Conservation (phyloP, 106 monocot genomes). For the Ottelia alismoides region DNA sequence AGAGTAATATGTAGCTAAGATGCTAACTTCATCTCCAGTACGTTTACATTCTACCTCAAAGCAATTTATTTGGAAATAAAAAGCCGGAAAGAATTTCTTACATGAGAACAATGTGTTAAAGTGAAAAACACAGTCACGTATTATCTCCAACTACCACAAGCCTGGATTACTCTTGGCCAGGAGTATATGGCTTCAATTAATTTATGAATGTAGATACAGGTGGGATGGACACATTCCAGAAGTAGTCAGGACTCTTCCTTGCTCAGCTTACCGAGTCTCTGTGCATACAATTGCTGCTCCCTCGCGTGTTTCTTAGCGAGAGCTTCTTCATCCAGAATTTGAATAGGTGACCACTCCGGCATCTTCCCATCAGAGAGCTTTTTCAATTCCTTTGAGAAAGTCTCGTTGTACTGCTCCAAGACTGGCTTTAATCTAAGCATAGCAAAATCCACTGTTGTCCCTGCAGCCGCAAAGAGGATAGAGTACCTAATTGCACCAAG, state of each 20-base stretch:
- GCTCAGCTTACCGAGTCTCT: conserved; percentile 31
- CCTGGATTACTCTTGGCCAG: too few species aligned
- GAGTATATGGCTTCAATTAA: too few species aligned
- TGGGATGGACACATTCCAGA: too few species aligned
- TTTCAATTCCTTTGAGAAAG: background rate
- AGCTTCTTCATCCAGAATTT: conserved; percentile 83
- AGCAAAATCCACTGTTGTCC: conserved; percentile 66
- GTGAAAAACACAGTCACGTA: too few species aligned
- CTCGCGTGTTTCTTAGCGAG: conserved; percentile 67
- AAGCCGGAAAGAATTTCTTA: too few species aligned
- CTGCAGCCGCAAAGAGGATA: conserved; percentile 43
- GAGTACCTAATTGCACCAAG: conserved; percentile 61
- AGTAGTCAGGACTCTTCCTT: conserved; percentile 41
- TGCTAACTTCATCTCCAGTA: too few species aligned
- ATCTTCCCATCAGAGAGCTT: conserved; percentile 13
- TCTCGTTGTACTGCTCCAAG: conserved; percentile 11
- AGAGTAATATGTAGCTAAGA: too few species aligned
- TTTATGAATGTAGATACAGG: too few species aligned
- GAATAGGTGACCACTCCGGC: conserved; percentile 91
- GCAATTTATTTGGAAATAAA: too few species aligned
- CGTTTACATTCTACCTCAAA: too few species aligned
- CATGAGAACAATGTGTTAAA: too few species aligned
- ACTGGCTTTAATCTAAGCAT: conserved; percentile 31
- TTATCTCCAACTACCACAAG: too few species aligned
- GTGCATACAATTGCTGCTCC: conserved; percentile 39